Conservation (phyloP, 2,329 filamentous ascomycete species). For the Ophiobolus disseminans region DNA sequence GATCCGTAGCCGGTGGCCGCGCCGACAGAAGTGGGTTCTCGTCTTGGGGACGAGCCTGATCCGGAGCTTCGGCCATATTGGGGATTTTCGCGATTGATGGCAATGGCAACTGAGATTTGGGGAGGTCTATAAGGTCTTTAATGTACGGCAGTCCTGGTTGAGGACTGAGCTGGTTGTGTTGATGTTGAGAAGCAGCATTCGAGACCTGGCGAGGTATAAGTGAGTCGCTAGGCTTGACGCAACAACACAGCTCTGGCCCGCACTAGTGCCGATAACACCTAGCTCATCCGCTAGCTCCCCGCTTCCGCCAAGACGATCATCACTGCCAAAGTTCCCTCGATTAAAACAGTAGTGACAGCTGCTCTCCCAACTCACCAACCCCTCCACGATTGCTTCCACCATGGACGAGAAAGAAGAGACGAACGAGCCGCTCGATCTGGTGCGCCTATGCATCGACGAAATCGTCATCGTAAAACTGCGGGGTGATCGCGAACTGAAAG, state of each 20-base stretch:
- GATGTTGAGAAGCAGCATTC: slow-evolving; percentile 7
- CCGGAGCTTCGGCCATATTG: slow-evolving; percentile 43
- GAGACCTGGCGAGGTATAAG: not conserved
- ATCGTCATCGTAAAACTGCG: slow-evolving; percentile 96
- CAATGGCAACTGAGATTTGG: not conserved
- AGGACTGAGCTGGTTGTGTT: not conserved
- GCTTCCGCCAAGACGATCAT: slow-evolving; percentile 24
- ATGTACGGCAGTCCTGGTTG: not conserved
- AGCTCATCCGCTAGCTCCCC: slow-evolving; percentile 10
- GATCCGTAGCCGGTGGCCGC: slow-evolving; percentile 69
- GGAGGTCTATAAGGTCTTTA: not conserved
- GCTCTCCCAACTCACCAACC: slow-evolving; percentile 9
- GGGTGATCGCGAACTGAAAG: slow-evolving; percentile 94
- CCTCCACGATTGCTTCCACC: slow-evolving; percentile 27
- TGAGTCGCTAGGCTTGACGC: slow-evolving; percentile 19
- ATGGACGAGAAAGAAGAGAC: slow-evolving; percentile 88
- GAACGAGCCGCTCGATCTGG: slow-evolving; percentile 92
- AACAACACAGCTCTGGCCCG: slow-evolving; percentile 11
- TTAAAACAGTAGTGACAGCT: slow-evolving; percentile 15
- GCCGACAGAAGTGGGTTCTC: slow-evolving; percentile 63
- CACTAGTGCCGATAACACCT: slow-evolving; percentile 2
- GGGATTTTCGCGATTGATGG: not conserved
- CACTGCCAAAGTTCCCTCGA: slow-evolving; percentile 24
- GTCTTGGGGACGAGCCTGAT: slow-evolving; percentile 20
- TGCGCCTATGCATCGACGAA: slow-evolving; percentile 92